Conservation (phyloP, 2,329 filamentous ascomycete species). For the Ascocoryne sarcoides region DNA sequence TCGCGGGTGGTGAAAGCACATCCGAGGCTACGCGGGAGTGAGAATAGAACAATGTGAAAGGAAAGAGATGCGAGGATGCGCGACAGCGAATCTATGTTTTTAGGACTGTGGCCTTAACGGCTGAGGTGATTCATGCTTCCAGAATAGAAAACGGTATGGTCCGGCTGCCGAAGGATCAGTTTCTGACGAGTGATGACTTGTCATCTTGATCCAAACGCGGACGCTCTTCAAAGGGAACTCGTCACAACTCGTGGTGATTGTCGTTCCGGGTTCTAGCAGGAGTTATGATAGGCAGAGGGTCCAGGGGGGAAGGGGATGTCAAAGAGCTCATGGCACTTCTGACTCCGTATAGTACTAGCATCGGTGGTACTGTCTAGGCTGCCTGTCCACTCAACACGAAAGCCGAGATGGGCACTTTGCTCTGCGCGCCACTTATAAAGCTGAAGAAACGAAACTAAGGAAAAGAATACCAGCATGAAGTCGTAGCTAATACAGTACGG, state of each 20-base stretch:
- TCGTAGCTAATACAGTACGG: too few species aligned
- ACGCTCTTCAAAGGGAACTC: background rate
- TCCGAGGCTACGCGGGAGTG: background rate
- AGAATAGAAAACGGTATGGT: background rate
- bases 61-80: background rate
- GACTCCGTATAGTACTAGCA: background rate
- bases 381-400: background rate
- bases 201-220: background rate
- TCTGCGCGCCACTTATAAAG: background rate
- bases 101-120: background rate
- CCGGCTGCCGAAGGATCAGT: background rate
- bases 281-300: background rate
- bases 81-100: background rate
- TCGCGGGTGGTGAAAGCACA: background rate
- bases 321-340: too few species aligned
- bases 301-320: background rate
- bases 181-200: conserved; percentile 1
- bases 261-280: background rate
- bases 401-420: background rate
- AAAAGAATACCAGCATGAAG: too few species aligned
- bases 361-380: background rate
- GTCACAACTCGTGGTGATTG: too few species aligned
- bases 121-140: background rate
- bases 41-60: too few species aligned
- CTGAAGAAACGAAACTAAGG: too few species aligned